Evolutionary conservation across 1,284 basidiomycete genomes (phyloP).

Genomic region (Athelia psychrophila): DNA sequence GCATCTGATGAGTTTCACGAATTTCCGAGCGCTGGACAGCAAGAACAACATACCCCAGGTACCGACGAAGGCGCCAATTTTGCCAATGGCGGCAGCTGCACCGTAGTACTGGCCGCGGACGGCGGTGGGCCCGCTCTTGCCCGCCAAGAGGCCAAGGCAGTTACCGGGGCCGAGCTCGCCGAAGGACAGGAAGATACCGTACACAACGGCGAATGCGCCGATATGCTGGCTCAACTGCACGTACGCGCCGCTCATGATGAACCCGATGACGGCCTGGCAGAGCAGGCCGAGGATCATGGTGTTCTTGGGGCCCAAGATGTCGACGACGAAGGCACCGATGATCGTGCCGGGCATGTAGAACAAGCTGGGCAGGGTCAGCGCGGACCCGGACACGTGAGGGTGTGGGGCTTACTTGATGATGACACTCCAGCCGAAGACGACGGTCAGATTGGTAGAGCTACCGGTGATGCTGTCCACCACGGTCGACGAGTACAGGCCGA

Average conservation of each 20-base stretch:
- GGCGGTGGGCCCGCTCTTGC: slow-evolving; percentile 82
- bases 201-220: slow-evolving; percentile 49
- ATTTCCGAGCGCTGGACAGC: no score
- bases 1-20: slow-evolving; percentile 8
- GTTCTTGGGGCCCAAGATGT: slow-evolving; percentile 71
- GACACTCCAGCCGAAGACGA: slow-evolving; percentile 75
- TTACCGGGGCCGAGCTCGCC: slow-evolving; percentile 85
- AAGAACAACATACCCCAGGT: slow-evolving; percentile 56
- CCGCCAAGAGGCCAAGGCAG: slow-evolving; percentile 76
- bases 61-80: slow-evolving; percentile 84
- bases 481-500: slow-evolving; percentile 83
- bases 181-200: slow-evolving; percentile 88
- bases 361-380: slow-evolving; percentile 48
- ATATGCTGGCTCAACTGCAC: background rate
- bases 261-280: slow-evolving; percentile 70
- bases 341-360: slow-evolving; percentile 82
- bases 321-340: slow-evolving; percentile 76
- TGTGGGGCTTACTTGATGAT: slow-evolving; percentile 64
- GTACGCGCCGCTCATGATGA: slow-evolving; percentile 77
- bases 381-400: background rate
- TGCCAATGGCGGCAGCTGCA: slow-evolving; percentile 86
- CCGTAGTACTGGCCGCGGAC: slow-evolving; percentile 88
- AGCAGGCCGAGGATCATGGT: slow-evolving; percentile 78
- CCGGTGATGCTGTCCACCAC: slow-evolving; percentile 68
- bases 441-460: slow-evolving; percentile 40